phyloP scores from a whole-genome alignment of 108 stramenopile genomes.

The Cyclotella cryptica region DNA sequence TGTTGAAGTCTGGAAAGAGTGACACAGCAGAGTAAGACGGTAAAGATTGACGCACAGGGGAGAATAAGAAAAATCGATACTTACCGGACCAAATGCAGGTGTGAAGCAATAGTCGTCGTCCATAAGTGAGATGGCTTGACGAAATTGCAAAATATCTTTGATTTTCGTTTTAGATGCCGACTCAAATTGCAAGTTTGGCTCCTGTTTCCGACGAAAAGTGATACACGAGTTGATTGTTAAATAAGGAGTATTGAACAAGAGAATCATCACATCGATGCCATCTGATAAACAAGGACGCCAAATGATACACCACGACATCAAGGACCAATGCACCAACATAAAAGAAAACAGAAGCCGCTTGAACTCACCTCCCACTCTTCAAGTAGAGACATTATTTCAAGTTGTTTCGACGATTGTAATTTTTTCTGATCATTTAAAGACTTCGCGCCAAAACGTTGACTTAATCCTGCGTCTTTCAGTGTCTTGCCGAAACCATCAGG shows the following conservation, averaged over 20 bases:
- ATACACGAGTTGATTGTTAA: too few species aligned
- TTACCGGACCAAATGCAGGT: conserved; percentile 2
- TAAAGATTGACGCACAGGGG: too few species aligned
- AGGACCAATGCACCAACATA: not conserved
- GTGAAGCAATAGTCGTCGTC: conserved; percentile 42
- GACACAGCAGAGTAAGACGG: too few species aligned
- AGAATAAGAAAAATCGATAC: not conserved
- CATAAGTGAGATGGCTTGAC: conserved; percentile 51
- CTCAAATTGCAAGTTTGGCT: conserved; percentile 21
- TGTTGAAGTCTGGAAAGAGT: conserved; percentile 52
- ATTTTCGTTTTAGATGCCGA: conserved; percentile 40
- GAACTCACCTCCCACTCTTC: conserved; percentile 59
- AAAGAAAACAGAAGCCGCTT: not conserved
- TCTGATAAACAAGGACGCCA: not conserved
- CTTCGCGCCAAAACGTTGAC: not conserved
- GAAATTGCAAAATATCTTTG: conserved; percentile 53
- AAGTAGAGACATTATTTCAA: conserved; percentile 44
- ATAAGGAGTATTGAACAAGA: too few species aligned
- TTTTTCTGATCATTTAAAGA: conserved; percentile 7
- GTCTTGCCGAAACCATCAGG: conserved; percentile 39
- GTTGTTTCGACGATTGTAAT: conserved; percentile 1
- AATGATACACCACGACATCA: not conserved
- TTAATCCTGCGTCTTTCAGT: conserved; percentile 23
- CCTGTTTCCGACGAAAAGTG: not conserved
- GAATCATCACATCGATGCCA: too few species aligned